A percentile compares a stretch with the other conserved stretches of the same genome.
Conservation (phyloP, 805 yeast genomes). For the Ascoidea tarda region DNA sequence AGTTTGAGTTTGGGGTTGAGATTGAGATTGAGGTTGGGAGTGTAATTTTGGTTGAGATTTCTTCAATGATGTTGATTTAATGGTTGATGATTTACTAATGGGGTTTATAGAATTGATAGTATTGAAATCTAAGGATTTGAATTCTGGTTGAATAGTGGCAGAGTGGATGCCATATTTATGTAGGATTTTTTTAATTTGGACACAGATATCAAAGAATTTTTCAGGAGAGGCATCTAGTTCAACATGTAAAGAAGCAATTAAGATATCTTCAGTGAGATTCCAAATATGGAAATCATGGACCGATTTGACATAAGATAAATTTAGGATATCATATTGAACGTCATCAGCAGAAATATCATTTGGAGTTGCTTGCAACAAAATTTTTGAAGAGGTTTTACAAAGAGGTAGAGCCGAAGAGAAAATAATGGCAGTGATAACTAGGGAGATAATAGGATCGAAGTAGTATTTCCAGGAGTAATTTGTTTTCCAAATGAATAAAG, state of each 20-base stretch:
- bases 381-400: constrained; percentile 75
- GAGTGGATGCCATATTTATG: constrained; percentile 82
- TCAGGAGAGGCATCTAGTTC: constrained; percentile 55
- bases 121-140: constrained; percentile 15
- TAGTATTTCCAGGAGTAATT: constrained; percentile 79
- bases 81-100: not conserved
- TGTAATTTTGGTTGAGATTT: not conserved
- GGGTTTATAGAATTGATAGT: not conserved
- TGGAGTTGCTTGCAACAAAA: constrained; percentile 88
- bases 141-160: constrained; percentile 95
- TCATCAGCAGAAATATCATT: constrained; percentile 62
- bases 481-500: constrained; percentile 88
- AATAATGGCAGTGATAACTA: constrained; percentile 76
- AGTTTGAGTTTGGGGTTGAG: not conserved
- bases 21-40: not conserved
- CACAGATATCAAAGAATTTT: constrained; percentile 55
- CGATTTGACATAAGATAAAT: constrained; percentile 61
- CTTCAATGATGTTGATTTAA: not conserved
- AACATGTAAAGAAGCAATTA: constrained; percentile 83
- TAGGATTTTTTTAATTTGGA: constrained; percentile 61
- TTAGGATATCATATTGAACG: constrained; percentile 53
- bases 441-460: constrained; percentile 75
- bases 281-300: constrained; percentile 95
- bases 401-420: constrained; percentile 86
- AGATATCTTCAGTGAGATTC: constrained; percentile 80